Percentiles rank a stretch among this genome's conserved stretches.
Conservation (phyloP, 2,329 filamentous ascomycete species). For the Aspergillus fischeri region DNA sequence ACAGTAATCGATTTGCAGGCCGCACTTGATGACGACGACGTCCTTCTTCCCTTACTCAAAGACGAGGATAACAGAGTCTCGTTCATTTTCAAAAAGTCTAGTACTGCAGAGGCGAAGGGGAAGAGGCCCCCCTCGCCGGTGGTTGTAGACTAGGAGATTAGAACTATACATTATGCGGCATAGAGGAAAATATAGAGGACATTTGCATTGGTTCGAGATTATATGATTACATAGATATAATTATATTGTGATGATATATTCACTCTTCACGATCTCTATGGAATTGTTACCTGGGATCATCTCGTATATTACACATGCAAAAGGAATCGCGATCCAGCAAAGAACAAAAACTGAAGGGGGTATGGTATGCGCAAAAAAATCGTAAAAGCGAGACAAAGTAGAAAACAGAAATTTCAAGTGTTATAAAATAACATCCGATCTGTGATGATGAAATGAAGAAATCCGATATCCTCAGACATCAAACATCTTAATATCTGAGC, state of each 20-base stretch:
- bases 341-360: background rate
- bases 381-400: background rate
- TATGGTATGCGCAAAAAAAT: constrained; percentile 1
- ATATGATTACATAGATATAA: background rate
- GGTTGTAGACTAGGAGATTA: background rate
- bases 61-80: constrained; percentile 38
- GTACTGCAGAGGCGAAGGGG: constrained; percentile 16
- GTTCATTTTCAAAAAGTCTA: constrained; percentile 39
- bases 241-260: background rate
- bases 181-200: background rate
- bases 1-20: constrained; percentile 15
- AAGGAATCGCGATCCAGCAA: background rate
- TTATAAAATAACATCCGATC: background rate
- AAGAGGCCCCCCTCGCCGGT: background rate
- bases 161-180: background rate
- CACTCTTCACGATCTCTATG: background rate
- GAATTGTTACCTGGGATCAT: background rate
- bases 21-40: constrained; percentile 30
- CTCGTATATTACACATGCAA: background rate
- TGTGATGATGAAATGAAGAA: background rate
- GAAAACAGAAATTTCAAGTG: background rate
- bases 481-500: constrained; percentile 42
- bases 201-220: no score
- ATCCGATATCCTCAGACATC: background rate
- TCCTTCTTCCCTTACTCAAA: constrained; percentile 32